These are phyloP conservation scores for Trichomonascaceae sp. DNA, from an alignment of 1,139 yeast species.

Conservation along the genomic window DNA sequence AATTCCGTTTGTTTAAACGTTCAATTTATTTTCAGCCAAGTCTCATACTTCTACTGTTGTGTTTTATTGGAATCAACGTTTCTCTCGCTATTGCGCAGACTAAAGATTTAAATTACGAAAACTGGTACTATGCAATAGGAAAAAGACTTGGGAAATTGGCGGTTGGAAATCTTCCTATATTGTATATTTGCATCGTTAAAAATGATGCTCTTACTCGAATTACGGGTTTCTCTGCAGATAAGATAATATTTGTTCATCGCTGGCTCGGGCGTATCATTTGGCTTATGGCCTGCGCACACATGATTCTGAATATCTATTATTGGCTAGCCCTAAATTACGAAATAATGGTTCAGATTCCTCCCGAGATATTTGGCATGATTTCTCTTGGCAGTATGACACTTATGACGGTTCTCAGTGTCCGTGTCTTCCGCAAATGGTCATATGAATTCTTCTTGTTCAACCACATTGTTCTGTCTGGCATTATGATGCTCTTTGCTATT, in stretches of 20 bases:
- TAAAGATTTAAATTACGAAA: constrained; percentile 38
- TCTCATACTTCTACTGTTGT: constrained; percentile 30
- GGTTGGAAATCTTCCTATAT: constrained; percentile 39
- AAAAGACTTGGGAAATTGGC: constrained; percentile 43
- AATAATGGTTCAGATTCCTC: constrained; percentile 43
- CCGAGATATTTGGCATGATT: constrained; percentile 47
- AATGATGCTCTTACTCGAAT: constrained; percentile 39
- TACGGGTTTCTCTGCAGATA: constrained; percentile 42
- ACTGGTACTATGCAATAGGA: constrained; percentile 38
- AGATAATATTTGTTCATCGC: constrained; percentile 38
- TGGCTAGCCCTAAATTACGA: constrained; percentile 40
- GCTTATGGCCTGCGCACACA: constrained; percentile 37
- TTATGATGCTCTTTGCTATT: constrained; percentile 41
- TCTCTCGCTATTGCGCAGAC: constrained; percentile 28
- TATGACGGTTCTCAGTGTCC: constrained; percentile 38
- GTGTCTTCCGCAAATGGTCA: constrained; percentile 37
- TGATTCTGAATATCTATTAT: constrained; percentile 34
- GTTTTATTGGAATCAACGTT: constrained; percentile 33
- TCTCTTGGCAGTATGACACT: constrained; percentile 38
- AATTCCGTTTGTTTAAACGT: background rate
- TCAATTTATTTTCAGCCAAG: constrained; percentile 40
- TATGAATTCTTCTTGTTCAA: constrained; percentile 43
- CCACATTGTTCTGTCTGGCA: constrained; percentile 40
- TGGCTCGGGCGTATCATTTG: constrained; percentile 44
- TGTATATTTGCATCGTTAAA: constrained; percentile 37